These are phyloP conservation scores for Cladosporium sp. DNA, from an alignment of 2,329 filamentous ascomycete genomes.

Conservation along the genomic window DNA sequence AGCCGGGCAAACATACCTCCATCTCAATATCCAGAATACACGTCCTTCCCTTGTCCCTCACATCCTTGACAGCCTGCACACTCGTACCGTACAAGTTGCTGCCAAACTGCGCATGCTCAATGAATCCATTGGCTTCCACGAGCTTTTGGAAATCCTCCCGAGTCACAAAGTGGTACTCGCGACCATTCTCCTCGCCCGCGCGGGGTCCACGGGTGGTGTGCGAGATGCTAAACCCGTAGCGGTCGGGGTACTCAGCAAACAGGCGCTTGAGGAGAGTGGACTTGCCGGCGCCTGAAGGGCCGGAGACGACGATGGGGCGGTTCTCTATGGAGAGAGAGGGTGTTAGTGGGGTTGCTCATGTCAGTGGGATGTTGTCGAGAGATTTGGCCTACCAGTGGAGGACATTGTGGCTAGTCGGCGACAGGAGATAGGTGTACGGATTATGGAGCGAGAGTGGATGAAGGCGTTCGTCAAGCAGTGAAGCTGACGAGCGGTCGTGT, in stretches of 20 bases:
- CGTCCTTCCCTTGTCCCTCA: conserved; percentile 63
- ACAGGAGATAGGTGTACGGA: background rate
- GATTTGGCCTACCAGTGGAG: conserved; percentile 16
- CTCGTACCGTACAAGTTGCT: conserved; percentile 85
- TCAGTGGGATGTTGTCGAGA: background rate
- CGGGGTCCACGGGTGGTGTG: conserved; percentile 79
- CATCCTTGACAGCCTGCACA: conserved; percentile 71
- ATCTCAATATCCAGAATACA: conserved; percentile 95
- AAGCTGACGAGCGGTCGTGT: conserved; percentile 18
- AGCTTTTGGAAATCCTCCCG: conserved; percentile 64
- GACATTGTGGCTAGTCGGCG: conserved; percentile 17
- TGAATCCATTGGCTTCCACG: conserved; percentile 67
- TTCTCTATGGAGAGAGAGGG: conserved; percentile 11
- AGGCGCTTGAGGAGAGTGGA: conserved; percentile 72
- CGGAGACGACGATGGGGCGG: conserved; percentile 69
- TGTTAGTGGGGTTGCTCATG: conserved; percentile 8
- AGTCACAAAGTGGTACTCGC: conserved; percentile 75
- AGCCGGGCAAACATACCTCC: conserved; percentile 56
- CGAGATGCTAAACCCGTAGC: conserved; percentile 58
- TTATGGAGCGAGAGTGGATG: background rate
- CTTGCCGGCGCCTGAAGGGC: conserved; percentile 76
- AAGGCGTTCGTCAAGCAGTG: conserved; percentile 17
- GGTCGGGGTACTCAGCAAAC: conserved; percentile 61
- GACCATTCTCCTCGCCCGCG: conserved; percentile 67
- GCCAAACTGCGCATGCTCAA: conserved; percentile 83